Evolutionary conservation across 2,329 filamentous ascomycete species (phyloP).

Genomic region (Talaromyces sp.): DNA sequence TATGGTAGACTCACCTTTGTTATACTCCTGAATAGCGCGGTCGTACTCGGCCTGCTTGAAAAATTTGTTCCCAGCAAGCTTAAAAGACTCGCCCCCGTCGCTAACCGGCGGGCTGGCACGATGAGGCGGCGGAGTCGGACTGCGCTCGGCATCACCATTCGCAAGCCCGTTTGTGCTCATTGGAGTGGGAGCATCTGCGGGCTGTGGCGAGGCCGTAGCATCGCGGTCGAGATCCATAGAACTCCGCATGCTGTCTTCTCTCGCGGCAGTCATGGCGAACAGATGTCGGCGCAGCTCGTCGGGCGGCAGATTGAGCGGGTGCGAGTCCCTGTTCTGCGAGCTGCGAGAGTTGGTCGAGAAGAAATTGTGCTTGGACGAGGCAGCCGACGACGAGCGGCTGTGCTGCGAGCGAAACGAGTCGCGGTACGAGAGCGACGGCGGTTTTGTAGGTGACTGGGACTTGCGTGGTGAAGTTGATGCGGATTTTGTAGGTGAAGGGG

Average conservation of each 20-base stretch:
- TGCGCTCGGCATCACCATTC: constrained; percentile 30
- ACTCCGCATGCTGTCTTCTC: constrained; percentile 42
- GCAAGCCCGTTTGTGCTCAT: constrained; percentile 26
- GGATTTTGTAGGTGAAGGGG: constrained; percentile 18
- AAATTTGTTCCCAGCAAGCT: constrained; percentile 88
- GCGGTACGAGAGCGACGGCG: constrained; percentile 13
- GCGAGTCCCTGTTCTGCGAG: constrained; percentile 59
- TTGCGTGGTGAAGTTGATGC: constrained; percentile 8
- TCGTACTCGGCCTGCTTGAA: constrained; percentile 92
- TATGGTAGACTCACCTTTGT: constrained; percentile 63
- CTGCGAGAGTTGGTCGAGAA: constrained; percentile 31
- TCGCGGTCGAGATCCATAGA: constrained; percentile 76
- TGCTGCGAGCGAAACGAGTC: constrained; percentile 12
- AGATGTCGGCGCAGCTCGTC: constrained; percentile 73
- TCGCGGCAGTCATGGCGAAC: constrained; percentile 49
- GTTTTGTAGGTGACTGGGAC: constrained; percentile 10
- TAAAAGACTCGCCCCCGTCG: constrained; percentile 86
- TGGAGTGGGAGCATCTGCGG: constrained; percentile 29
- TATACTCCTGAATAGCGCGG: constrained; percentile 86
- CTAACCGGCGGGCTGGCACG: constrained; percentile 43
- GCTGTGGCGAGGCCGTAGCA: constrained; percentile 49
- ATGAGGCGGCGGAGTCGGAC: constrained; percentile 43
- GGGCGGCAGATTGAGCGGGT: constrained; percentile 84
- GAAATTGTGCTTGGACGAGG: constrained; percentile 19
- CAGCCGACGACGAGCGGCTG: constrained; percentile 26